Evolutionary conservation across 2,329 filamentous ascomycete genomes (phyloP), one percentile per base, ranked within the genome.

Genomic region (Clathrospora elynae): DNA sequence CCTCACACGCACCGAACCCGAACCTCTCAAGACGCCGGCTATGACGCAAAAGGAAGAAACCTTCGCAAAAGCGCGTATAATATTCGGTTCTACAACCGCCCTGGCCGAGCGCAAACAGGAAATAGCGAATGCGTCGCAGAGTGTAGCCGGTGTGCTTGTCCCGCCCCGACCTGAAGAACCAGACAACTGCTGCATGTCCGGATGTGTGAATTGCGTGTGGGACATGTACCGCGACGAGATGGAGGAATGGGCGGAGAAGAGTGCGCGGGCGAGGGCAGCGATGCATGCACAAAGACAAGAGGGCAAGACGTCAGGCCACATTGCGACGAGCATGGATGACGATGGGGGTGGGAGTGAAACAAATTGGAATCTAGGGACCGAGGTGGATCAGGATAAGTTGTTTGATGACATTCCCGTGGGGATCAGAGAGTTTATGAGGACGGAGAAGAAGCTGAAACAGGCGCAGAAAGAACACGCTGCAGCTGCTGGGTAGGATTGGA

Each of bases 141-240:
- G 83, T 47, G 76, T 96, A 41, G 90, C 88, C 1, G 92, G 91
- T 3, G 80, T 97, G 1, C 72, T 83, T 12, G 86, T 97, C 4
- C 93, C 93, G 2, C 91, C 90, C 0, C 81, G 82, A 33, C 93
- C 93, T 1, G 79, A 83, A 33, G 92, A 99, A 71, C 93, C 93
- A 3, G 93, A 97, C 62, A 96, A 99, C 66, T 99, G 93, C 78
- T 99, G 93, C 73, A 99, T 99, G 93, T 93, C 88, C 64, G 93
- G 93, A 3, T 99, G 93, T 67, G 92, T 96, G 34, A 91, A 97
- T 69, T 99, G 93, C 70, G 93, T 97, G 2, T 97, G 91, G 91
- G 91, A 96, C 60, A 78, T 83, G 38, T 97, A 85, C 71, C 81
- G 91, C 6, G 92, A 99, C 55, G 93, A 97, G 37, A 79, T 97